Base-by-base conservation (phyloP, 2,329 filamentous ascomycete species). In the Akanthomyces uredinophilus region DNA sequence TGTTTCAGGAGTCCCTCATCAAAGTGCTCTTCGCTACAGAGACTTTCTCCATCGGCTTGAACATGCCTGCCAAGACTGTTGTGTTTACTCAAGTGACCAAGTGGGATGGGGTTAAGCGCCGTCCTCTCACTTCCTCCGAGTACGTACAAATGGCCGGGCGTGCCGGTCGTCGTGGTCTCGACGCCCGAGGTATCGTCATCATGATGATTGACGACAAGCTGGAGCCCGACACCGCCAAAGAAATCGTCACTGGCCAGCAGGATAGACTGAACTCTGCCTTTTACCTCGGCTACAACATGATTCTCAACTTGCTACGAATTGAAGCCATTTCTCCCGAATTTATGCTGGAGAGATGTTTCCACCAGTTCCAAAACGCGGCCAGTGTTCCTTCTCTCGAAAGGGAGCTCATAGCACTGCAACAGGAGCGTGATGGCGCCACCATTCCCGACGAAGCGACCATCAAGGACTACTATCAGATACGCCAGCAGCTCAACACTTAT, bases 171-270 rank as follows among this genome's bases (percentile, higher is more conserved):
- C 88, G 95, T 86, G 95, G 95, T 77, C 89, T 99, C 60, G 95
- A 99, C 78, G 93, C 97, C 65, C 90, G 95, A 67, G 95, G 95
- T 83, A 96, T 98, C 68, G 95, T 99, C 68, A 98, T 99, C 74
- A 98, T 99, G 92, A 98, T 99, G 94, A 90, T 99, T 65, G 90
- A 96, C 71, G 91, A 96, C 74, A 92, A 95, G 78, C 94, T 99
- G 79, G 95, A 99, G 70, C 95, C 95, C 1, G 87, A 91, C 2
- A 87, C 89, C n/a, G 94, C 95, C 47, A 96, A 96, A 76, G 88
- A 91, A 66, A 97, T 99, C 68, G 95, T 99, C 14, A 92, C 95
- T 59, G 95, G 95, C 67, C 90, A 97, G 71, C 95, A 99, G 74
- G 96, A 99, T 75, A 92, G 93, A 68, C 87, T 99, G 35, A 98